Base-by-base conservation (phyloP, 352 stramenopile genomes). In the Aphanomyces stellatus region DNA sequence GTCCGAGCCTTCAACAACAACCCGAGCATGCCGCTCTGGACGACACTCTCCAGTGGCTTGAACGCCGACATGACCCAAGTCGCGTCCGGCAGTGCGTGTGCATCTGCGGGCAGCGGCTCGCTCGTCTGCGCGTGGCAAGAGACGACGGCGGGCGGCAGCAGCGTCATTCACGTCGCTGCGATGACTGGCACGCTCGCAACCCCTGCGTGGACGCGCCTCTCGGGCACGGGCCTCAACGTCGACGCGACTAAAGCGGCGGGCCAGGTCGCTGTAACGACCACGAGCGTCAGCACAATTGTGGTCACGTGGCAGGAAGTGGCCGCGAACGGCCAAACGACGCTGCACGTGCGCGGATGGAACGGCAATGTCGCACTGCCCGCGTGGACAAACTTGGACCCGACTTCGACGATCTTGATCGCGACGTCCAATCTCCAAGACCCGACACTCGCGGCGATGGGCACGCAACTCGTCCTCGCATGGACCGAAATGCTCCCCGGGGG, bases 291-390 rank as follows among this genome's bases (percentile, higher is more conserved):
- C 2, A 79, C 74, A 8, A 31, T 89, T 27, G 88, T 88, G 43
- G 17, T 80, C 0, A 60, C 76, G 1, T 91, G 83, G 83, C 70
- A 78, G 62, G 83, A 91, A 62, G 56, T 42, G 0, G 79, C 71
- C 25, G 8, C 51, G 24, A 69, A 72, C 15, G 76, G 75, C 33
- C 77, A 76, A 0, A 77, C 72, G 0, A 80, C 87, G 53, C 79
- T 90, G 24, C 80, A 76, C 1, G 71, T 87, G 4, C 74, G 74
- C 13, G 34, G 77, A 6, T 81, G 82, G 33, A 74, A 76, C 27
- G 70, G 33, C 8, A 62, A 55, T 0, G 63, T 46, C 0, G 60
- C 72, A 7, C 37, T 71, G 3, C 55, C 55, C 4, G 55, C 51
- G 35, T 64, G 55, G 55, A 64, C 55, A 17, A 17, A 31, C 3